phyloP scores from a whole-genome alignment of 495 filamentous ascomycete species.

The Xylaria palmicola region DNA sequence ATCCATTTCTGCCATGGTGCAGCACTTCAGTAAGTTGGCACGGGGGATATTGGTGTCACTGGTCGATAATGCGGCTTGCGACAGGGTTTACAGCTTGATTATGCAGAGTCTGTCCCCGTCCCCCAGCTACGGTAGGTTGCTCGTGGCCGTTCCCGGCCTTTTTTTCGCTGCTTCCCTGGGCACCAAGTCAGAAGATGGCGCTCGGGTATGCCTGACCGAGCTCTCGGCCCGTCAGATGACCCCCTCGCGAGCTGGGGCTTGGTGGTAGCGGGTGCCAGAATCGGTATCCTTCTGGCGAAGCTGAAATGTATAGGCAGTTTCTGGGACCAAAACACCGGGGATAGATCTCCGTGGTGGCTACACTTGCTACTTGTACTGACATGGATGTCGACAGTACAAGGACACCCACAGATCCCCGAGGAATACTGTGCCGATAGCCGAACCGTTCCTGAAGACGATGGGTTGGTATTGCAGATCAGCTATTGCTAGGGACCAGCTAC shows the following conservation, averaged over 20 bases:
- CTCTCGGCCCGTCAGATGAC: not conserved
- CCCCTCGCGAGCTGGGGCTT: not conserved
- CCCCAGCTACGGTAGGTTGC: slow-evolving; percentile 3
- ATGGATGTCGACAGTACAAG: no score
- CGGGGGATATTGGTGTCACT: not conserved
- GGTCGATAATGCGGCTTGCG: not conserved
- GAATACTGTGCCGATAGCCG: no score
- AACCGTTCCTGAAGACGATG: no score
- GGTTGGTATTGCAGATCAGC: no score
- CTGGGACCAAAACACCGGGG: not conserved
- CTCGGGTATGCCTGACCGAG: not conserved
- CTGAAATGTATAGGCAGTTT: slow-evolving; percentile 1
- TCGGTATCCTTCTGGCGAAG: no score
- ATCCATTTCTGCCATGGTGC: not conserved
- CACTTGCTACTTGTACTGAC: no score
- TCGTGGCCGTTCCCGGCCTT: slow-evolving; percentile 1
- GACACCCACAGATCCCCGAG: no score
- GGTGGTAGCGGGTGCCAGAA: not conserved
- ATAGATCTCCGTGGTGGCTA: slow-evolving; percentile 1
- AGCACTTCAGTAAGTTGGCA: not conserved
- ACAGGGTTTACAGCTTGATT: slow-evolving; percentile 12
- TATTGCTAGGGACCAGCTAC: no score
- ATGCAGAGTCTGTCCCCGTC: slow-evolving; percentile 2
- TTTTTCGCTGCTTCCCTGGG: not conserved
- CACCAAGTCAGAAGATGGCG: not conserved